Evolutionary conservation across 2,329 filamentous ascomycete species (phyloP), one percentile per base, ranked within the genome.

Genomic region (Xylaria polymorpha): DNA sequence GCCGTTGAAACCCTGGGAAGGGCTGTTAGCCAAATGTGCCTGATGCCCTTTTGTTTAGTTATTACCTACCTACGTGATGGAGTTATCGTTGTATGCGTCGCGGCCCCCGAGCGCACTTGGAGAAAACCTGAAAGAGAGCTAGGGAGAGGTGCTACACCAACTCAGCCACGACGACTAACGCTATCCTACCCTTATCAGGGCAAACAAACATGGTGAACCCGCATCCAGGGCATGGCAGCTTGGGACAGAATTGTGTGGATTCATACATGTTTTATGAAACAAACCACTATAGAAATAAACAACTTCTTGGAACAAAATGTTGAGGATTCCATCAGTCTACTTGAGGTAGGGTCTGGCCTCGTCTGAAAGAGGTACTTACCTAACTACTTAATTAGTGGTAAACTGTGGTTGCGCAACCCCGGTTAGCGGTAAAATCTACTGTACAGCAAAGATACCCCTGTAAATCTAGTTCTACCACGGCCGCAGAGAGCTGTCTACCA

Each of bases 131-230:
- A 29, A 29, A 41, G 37, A 41, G 37, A 41, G 12, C 10, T 10
- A 41, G 37, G 37, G 37, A 41, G 37, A 41, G 9, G 8, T 35
- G n/a, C 25, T 29, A 37, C 35, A 37, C 4, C 37, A 14, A 43
- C 53, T 56, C 53, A 39, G 53, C 53, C 53, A 56, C 53, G 7
- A 22, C 32, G 18, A 35, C 53, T 56, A 35, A 56, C n/a, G 53
- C 53, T 20, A 20, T 46, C 4, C 43, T 9, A 20, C 43, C 43
- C n/a, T 20, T 9, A 22, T 56, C 51, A 37, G 18, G 29, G 10
- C 2, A 25, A 41, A 22, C 14, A 41, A 41, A 57, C 35, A 41
- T 53, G 2, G 14, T 53, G 29, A 53, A n/a, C 18, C 15, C 25
- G 3, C 3, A 50, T 15, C n/a, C n/a, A 44, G 43, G 43, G 43